These are phyloP conservation scores for Hericium alpestre DNA, from an alignment of 768 basidiomycete species.

Conservation along the genomic window DNA sequence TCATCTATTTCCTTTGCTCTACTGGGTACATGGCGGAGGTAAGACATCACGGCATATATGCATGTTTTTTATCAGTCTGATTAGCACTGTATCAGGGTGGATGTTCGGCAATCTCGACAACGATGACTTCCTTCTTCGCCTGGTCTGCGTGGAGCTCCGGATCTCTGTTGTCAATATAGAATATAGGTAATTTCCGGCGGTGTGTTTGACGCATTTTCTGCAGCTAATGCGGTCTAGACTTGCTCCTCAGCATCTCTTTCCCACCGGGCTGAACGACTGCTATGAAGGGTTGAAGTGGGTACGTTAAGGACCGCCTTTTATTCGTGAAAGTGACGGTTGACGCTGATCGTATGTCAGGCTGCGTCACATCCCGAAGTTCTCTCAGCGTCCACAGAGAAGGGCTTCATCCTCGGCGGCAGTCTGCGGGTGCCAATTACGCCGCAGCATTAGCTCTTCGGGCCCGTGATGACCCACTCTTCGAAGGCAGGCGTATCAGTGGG, in stretches of 20 bases:
- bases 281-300: constrained; percentile 18
- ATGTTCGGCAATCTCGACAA: constrained; percentile 7
- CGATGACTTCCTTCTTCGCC: constrained; percentile 11
- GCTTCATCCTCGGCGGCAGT: constrained; percentile 17
- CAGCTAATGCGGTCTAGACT: not conserved
- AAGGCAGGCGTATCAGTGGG: constrained; percentile 14
- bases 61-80: not conserved
- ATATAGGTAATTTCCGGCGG: constrained; percentile 1
- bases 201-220: not conserved
- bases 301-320: not conserved
- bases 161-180: constrained; percentile 5
- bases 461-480: constrained; percentile 16
- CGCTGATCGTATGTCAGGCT: not conserved
- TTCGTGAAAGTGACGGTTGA: not conserved
- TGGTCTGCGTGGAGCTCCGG: constrained; percentile 2
- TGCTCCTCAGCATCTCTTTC: constrained; percentile 14
- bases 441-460: constrained; percentile 15
- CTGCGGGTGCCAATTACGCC: constrained; percentile 16
- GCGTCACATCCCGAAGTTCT: constrained; percentile 7
- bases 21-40: constrained; percentile 10
- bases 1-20: constrained; percentile 3
- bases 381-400: constrained; percentile 11
- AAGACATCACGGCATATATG: not conserved
- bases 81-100: not conserved
- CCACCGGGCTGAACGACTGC: constrained; percentile 14